phyloP scores from a whole-genome alignment of 805 yeast species.

The Sugiyamaella valdiviana region DNA sequence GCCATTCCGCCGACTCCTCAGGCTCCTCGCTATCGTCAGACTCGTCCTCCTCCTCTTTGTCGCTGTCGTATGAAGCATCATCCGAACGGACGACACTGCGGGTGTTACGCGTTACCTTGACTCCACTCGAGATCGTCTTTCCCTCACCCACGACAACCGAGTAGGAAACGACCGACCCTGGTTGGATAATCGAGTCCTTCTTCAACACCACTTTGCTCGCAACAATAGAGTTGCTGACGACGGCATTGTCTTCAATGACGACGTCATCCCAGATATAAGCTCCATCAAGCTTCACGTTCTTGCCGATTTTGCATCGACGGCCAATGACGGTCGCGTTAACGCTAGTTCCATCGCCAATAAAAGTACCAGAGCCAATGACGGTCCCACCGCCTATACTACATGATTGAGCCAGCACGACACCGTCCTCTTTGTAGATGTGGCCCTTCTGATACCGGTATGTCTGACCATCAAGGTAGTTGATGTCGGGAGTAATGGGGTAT shows the following conservation, averaged over 20 bases:
- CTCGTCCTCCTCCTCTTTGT: slow-evolving; percentile 11
- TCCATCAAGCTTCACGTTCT: slow-evolving; percentile 60
- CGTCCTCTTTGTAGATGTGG: slow-evolving; percentile 83
- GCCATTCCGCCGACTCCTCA: not conserved
- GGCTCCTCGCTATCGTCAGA: slow-evolving; percentile 6
- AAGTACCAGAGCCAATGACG: slow-evolving; percentile 71
- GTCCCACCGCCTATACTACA: slow-evolving; percentile 77
- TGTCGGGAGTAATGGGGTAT: slow-evolving; percentile 85
- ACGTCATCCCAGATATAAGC: slow-evolving; percentile 88
- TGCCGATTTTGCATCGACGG: slow-evolving; percentile 76
- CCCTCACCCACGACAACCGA: slow-evolving; percentile 58
- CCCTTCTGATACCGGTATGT: slow-evolving; percentile 74
- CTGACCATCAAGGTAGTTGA: slow-evolving; percentile 65
- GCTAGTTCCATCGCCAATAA: slow-evolving; percentile 66
- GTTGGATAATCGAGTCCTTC: slow-evolving; percentile 43
- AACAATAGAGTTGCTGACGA: slow-evolving; percentile 57
- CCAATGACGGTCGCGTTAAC: slow-evolving; percentile 77
- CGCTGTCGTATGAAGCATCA: slow-evolving; percentile 18
- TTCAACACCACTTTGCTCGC: slow-evolving; percentile 60
- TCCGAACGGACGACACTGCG: slow-evolving; percentile 36
- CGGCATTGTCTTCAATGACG: slow-evolving; percentile 57
- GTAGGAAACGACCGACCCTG: slow-evolving; percentile 78
- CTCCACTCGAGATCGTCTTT: slow-evolving; percentile 37
- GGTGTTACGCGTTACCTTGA: slow-evolving; percentile 11
- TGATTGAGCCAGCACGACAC: slow-evolving; percentile 88